These are phyloP conservation scores for Hymenoscyphus fructigenus DNA, from an alignment of 2,329 filamentous ascomycete species.

Conservation along the genomic window DNA sequence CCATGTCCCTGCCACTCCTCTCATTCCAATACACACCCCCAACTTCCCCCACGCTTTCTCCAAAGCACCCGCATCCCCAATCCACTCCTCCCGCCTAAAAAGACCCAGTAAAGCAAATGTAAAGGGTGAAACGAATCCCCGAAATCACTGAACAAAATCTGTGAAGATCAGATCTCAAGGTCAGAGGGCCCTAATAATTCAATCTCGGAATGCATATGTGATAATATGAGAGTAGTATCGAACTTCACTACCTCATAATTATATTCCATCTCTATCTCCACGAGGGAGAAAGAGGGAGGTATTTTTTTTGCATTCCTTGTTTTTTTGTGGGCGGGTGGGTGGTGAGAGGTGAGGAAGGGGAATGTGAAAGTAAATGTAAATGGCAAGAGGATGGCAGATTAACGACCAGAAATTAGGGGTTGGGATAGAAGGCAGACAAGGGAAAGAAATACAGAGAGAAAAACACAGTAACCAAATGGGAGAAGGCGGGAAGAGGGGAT, in stretches of 20 bases:
- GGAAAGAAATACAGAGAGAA: too few species aligned
- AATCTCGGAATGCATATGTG: conserved; percentile 50
- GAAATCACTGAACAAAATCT: conserved; percentile 42
- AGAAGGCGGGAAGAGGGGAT: too few species aligned
- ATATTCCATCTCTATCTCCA: background rate
- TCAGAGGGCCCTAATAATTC: conserved; percentile 60
- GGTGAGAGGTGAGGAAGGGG: background rate
- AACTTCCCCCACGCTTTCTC: too few species aligned
- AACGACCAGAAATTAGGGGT: too few species aligned
- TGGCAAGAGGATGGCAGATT: too few species aligned
- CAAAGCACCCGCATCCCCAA: background rate
- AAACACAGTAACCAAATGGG: background rate
- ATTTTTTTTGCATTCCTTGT: background rate
- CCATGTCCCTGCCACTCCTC: too few species aligned
- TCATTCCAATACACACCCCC: too few species aligned
- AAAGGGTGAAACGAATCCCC: conserved; percentile 64
- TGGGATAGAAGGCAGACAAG: background rate
- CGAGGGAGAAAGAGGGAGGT: background rate
- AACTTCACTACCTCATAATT: background rate
- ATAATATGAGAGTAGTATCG: background rate
- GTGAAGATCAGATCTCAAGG: conserved; percentile 41
- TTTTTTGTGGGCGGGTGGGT: background rate
- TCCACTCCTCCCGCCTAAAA: too few species aligned
- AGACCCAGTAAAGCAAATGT: conserved; percentile 38
- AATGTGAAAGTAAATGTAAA: too few species aligned